phyloP scores from a whole-genome alignment of 495 filamentous ascomycete genomes.

The Penicillium samsonianum region DNA sequence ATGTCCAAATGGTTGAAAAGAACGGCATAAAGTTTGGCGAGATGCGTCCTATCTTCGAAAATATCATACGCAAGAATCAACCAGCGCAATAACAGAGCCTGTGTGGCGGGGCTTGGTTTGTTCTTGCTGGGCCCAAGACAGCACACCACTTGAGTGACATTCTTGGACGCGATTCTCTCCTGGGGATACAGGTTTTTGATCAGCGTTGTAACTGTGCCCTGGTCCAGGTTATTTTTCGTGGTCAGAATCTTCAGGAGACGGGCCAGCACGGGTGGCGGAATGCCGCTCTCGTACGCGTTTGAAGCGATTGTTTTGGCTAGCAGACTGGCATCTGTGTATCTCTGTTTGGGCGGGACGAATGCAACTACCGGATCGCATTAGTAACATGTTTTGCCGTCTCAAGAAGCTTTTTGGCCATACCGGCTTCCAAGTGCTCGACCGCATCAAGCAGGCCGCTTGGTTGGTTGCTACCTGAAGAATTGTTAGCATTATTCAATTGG shows the following conservation, averaged over 20 bases:
- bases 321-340: constrained; percentile 44
- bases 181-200: constrained; percentile 76
- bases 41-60: constrained; percentile 61
- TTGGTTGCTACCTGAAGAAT: constrained; percentile 16
- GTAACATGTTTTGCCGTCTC: not conserved
- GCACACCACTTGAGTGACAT: constrained; percentile 68
- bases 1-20: constrained; percentile 86
- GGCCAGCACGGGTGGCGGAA: constrained; percentile 59
- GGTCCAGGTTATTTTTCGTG: constrained; percentile 68
- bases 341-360: constrained; percentile 43
- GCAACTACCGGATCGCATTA: constrained; percentile 37
- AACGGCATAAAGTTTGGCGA: constrained; percentile 73
- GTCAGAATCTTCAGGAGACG: constrained; percentile 69
- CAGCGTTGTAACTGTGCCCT: constrained; percentile 64
- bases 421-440: constrained; percentile 46
- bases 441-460: constrained; percentile 39
- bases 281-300: constrained; percentile 65
- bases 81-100: constrained; percentile 74
- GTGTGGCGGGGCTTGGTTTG: constrained; percentile 73
- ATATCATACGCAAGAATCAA: constrained; percentile 75
- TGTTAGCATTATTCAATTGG: constrained; percentile 1
- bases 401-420: constrained; percentile 24
- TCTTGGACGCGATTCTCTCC: constrained; percentile 57
- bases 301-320: constrained; percentile 45
- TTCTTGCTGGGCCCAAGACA: constrained; percentile 75